These are phyloP conservation scores for Aspergillus brunneoviolaceus DNA, from an alignment of 2,329 filamentous ascomycete genomes.

Conservation along the genomic window DNA sequence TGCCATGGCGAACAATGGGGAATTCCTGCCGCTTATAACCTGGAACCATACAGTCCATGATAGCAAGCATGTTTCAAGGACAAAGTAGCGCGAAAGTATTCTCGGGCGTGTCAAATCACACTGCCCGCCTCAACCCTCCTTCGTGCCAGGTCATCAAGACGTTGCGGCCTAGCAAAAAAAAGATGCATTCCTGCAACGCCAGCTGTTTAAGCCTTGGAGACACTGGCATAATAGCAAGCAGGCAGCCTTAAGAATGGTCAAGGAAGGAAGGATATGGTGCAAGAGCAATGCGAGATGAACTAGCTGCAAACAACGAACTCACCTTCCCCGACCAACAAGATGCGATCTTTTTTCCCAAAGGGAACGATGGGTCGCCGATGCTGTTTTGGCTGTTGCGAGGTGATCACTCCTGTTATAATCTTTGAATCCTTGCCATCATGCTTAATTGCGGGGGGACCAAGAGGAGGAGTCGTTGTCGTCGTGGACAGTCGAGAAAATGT, in stretches of 20 bases:
- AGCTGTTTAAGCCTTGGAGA: not conserved
- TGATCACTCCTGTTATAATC: not conserved
- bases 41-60: too few relatives aligned
- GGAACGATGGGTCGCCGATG: constrained; percentile 38
- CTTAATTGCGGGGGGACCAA: constrained; percentile 1
- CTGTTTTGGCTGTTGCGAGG: constrained; percentile 17
- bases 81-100: not conserved
- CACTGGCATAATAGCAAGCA: not conserved
- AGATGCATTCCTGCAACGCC: not conserved
- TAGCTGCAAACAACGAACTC: constrained; percentile 15
- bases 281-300: constrained; percentile 12
- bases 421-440: constrained; percentile 12
- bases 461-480: constrained; percentile 8
- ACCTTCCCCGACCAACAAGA: constrained; percentile 49
- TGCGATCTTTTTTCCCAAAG: constrained; percentile 42
- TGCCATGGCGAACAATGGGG: too few relatives aligned
- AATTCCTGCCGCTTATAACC: too few relatives aligned
- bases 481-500: constrained; percentile 29
- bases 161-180: not conserved
- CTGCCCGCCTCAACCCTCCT: not conserved
- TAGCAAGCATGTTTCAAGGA: too few relatives aligned
- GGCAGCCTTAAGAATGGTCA: not conserved
- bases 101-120: not conserved
- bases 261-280: too few relatives aligned
- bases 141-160: not conserved